Base-by-base conservation (phyloP, 2,329 filamentous ascomycete genomes). In the Penicillium sp. region DNA sequence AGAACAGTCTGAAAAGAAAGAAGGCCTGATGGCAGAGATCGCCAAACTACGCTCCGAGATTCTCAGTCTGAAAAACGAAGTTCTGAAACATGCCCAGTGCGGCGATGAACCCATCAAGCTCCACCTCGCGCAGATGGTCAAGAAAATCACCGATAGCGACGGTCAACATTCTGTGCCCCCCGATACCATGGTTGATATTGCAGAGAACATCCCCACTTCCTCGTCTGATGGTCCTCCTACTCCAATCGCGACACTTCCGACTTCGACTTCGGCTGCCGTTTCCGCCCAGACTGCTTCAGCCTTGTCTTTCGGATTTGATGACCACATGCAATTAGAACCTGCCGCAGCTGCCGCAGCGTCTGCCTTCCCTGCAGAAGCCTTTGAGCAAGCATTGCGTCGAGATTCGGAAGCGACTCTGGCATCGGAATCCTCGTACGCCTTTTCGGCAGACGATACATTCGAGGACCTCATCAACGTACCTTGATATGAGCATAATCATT, bases 1-100 rank as follows among this genome's bases (percentile, higher is more conserved):
- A 23, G 68, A 73, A 39, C 67, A 73, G 16, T 72, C 71, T 5
- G 64, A 70, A 21, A 69, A 69, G 48, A 73, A 71, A 40, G 61
- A 66, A 18, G 29, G 52, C 9, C 65, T 77, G 4, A 60, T 68
- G 23, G 44, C 59, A 5, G 68, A 75, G 53, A 71, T 75, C 18
- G 66, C 69, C 1, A 66, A 64, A 1, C 59, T 77, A 26, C 72
- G 69, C 33, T 67, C 69, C 1, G 69, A 77, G 56, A 63, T 77
- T 10, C 55, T 77, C 3, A 67, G 58, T 3, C 59, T 77, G 11
- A 77, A 76, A 54, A 71, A 73, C 21, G 72, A 76, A 58, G 65
- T 77, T 3, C 52, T 76, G 33, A 69, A 68, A 47, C 74, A 77
- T 57, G 70, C 67, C 5, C 68, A 71, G 40, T 77, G 75, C 50